phyloP scores from a whole-genome alignment of 805 yeast species.

The Saccharomycopsis schoenii region DNA sequence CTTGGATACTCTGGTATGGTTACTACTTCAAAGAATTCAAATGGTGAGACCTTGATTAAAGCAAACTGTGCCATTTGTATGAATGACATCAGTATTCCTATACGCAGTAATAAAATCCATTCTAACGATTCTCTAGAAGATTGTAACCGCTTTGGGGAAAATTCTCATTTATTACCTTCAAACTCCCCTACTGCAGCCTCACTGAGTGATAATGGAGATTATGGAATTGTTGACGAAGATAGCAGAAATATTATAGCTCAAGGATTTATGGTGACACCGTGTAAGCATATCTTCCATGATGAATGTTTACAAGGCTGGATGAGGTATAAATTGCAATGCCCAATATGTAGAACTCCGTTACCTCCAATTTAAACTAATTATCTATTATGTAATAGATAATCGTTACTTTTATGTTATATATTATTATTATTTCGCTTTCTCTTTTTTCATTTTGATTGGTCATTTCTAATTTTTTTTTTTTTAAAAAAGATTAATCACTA shows the following conservation, averaged over 20 bases:
- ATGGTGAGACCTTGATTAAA: constrained; percentile 32
- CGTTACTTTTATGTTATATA: background rate
- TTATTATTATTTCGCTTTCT: background rate
- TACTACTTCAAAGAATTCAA: constrained; percentile 13
- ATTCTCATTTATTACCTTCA: background rate
- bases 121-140: constrained; percentile 18
- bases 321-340: constrained; percentile 87
- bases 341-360: constrained; percentile 76
- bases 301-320: constrained; percentile 90
- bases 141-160: background rate
- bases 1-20: constrained; percentile 32
- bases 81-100: constrained; percentile 59
- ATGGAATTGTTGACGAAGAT: background rate
- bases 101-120: constrained; percentile 20
- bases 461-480: too few species aligned
- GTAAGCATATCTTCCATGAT: constrained; percentile 82
- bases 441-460: too few species aligned
- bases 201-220: background rate
- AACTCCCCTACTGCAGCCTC: background rate
- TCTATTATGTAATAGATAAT: too few species aligned
- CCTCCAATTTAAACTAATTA: constrained; percentile 57
- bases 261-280: constrained; percentile 78
- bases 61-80: constrained; percentile 87
- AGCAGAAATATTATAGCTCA: constrained; percentile 21
- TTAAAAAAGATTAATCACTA: too few species aligned